Conservation (phyloP, 2,329 filamentous ascomycete species). For the Elsinoe necatrix region DNA sequence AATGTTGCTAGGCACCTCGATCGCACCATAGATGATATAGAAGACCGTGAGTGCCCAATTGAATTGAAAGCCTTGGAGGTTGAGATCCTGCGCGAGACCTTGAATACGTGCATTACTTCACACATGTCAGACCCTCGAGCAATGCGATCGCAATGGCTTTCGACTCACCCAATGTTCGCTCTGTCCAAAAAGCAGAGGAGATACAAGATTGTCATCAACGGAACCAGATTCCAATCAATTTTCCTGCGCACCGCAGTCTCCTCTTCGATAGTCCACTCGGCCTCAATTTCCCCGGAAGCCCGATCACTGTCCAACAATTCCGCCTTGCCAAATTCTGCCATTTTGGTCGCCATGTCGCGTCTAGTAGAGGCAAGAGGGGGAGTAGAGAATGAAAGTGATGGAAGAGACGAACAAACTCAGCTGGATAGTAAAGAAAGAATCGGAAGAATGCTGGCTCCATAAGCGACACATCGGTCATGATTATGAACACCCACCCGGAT, state of each 20-base stretch:
- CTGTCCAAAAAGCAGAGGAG: constrained; percentile 48
- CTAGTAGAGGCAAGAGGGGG: not conserved
- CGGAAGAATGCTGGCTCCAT: not conserved
- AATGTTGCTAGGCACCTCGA: constrained; percentile 38
- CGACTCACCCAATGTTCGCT: constrained; percentile 39
- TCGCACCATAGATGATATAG: constrained; percentile 37
- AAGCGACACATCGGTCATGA: not conserved
- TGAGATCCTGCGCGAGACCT: constrained; percentile 50
- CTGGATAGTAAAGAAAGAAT: not conserved
- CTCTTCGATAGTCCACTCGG: constrained; percentile 13
- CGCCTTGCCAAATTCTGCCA: constrained; percentile 3
- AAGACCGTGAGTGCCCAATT: constrained; percentile 38
- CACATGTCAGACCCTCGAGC: not conserved
- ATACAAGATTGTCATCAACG: constrained; percentile 52
- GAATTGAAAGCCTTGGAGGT: constrained; percentile 58
- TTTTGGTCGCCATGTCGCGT: not conserved
- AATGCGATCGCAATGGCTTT: not conserved
- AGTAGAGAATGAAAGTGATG: not conserved
- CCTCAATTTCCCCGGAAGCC: constrained; percentile 1
- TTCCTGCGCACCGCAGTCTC: constrained; percentile 31
- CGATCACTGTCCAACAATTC: constrained; percentile 9
- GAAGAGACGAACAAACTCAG: not conserved
- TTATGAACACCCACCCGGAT: not conserved
- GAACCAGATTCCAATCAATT: constrained; percentile 49
- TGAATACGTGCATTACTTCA: constrained; percentile 51